Base-by-base conservation (phyloP, 2,329 filamentous ascomycete species). In the Neofusicoccum parvum region DNA sequence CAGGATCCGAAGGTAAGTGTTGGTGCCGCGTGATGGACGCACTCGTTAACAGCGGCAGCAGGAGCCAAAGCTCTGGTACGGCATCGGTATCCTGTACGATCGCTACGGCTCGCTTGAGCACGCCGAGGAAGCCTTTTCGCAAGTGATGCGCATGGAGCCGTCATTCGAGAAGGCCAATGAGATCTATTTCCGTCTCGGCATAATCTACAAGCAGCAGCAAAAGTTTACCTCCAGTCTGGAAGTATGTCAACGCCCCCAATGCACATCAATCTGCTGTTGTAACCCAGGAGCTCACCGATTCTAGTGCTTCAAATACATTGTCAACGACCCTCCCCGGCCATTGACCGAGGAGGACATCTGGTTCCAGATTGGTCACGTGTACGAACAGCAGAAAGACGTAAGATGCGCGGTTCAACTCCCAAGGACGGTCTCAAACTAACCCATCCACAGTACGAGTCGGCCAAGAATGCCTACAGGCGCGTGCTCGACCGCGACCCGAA, bases 341-440 rank as follows among this genome's bases (percentile, higher is more conserved):
- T 80, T 99, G 72, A 97, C 94, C 0, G 94, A 98, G 77, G 94
- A 98, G 78, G 95, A 99, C 72, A 99, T 99, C 67, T 98, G 94
- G 94, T 99, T 99, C 82, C 95, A 99, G 79, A 98, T 99, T 74
- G 95, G 95, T 32, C 95, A 99, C 78, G 95, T 99, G 58, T 94
- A 99, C 74, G 95, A 99, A 76, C 95, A 98, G 74, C 94, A 98
- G 79, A 98, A 98, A 85, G 95, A 99, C 74, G 94, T 97, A 84
- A 81, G 92, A 85, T 5, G 23, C 5, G n/a, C 27, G 43, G 43
- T n/a, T 9, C n/a, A 27, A 14, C 39, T 5, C 10, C 48, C 4
- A 34, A 1, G 15, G 15, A 20, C 15, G 17, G 39, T 41, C 20
- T 34, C 20, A 10, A 32, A 20, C 74, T 80, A 62, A 81, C 68